Base-by-base conservation (phyloP, 345 rosid genomes). In the Populus deltoides region DNA sequence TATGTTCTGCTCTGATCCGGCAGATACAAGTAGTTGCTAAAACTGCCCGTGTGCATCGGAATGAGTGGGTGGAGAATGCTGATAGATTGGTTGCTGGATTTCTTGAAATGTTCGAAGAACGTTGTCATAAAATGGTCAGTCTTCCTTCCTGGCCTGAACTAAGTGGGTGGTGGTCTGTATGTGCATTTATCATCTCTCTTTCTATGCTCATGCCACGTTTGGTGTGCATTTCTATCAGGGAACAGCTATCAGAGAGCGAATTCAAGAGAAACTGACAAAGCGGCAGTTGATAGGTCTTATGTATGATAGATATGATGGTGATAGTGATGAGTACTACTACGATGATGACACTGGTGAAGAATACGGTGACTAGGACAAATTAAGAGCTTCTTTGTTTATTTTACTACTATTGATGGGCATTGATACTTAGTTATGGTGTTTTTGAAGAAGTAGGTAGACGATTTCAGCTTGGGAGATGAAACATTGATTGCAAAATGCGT, bases 101-200 rank as follows among this genome's bases (percentile, higher is more conserved):
- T 79, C 91, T 90, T 15, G 93, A 90, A 77, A 90, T 90, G 92
- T 90, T 90, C 63, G 89, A 90, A 84, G 91, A 90, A 83, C 85
- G 89, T 25, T 90, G 89, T 79, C 93, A 90, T 78, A 88, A 90
- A 85, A 89, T 90, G 93, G 93, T 87, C 7, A 24, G 66, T 17
- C 47, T n/a, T 29, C 33, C 29, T 41, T 27, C 59, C 59, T 53
- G 59, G 59, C n/a, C 59, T 7, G 9, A 53, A 53, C 24, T 20
- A 53, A 17, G n/a, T 0, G 22, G 59, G 10, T 53, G 59, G 59
- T 53, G 7, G 24, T 53, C 51, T 47, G 9, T 53, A 20, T 53
- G 59, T 2, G 10, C 59, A 7, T 47, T 18, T 13, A 47, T 47
- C 4, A 47, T 47, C 20, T 53, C 59, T 53, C n/a, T 53, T 27